Evolutionary conservation across 2,329 filamentous ascomycete genomes (phyloP).

Genomic region (Claviceps pazoutovae): DNA sequence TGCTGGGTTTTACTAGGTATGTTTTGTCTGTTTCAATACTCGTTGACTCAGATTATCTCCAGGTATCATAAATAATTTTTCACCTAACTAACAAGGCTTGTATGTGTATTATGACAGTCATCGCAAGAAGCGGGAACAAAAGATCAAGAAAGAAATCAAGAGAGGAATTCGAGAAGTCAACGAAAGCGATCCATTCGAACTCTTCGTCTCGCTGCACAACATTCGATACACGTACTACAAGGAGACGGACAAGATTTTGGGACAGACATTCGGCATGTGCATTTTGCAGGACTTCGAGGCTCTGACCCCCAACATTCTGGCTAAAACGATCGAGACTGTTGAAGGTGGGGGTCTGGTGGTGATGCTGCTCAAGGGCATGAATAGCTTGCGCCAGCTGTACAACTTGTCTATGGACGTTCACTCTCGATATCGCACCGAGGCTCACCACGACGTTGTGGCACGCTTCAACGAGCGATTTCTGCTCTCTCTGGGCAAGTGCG

Average conservation of each 20-base stretch:
- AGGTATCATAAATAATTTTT: not conserved
- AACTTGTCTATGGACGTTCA: constrained; percentile 97
- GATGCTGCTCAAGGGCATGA: constrained; percentile 89
- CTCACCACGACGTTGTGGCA: constrained; percentile 85
- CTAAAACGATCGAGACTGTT: constrained; percentile 90
- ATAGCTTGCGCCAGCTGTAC: constrained; percentile 90
- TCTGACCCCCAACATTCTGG: constrained; percentile 90
- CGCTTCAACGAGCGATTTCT: constrained; percentile 98
- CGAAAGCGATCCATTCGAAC: constrained; percentile 86
- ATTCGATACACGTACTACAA: constrained; percentile 99
- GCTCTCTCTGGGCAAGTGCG: constrained; percentile 85
- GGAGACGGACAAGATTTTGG: constrained; percentile 95
- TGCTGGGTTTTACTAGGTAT: constrained; percentile 76
- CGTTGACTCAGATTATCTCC: not conserved
- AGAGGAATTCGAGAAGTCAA: constrained; percentile 86
- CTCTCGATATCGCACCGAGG: constrained; percentile 89
- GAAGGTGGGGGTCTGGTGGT: constrained; percentile 90
- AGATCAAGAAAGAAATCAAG: constrained; percentile 98
- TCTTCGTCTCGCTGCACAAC: constrained; percentile 91
- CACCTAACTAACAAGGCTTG: not conserved
- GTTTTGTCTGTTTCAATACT: not conserved
- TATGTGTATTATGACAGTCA: constrained; percentile 38
- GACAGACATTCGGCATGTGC: constrained; percentile 97
- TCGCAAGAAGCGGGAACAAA: constrained; percentile 93
- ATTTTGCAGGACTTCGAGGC: constrained; percentile 97